Conservation (phyloP, 805 yeast genomes). For the Yamadazyma takamatsuzukensis region DNA sequence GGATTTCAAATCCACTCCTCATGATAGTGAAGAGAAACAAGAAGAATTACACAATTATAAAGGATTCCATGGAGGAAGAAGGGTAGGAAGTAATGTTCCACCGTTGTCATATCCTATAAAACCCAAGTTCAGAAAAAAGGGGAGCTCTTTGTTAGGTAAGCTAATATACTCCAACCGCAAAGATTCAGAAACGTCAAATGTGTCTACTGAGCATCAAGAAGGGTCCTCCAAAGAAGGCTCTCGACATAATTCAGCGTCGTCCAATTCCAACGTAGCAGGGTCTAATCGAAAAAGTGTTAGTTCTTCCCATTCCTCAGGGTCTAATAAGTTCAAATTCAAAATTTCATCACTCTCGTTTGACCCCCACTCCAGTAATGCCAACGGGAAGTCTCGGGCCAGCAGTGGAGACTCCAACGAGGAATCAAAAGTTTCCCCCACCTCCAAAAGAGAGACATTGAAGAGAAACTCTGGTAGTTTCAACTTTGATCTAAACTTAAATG, state of each 20-base stretch:
- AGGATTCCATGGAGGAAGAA: conserved; percentile 38
- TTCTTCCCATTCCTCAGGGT: conserved; percentile 15
- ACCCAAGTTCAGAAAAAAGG: conserved; percentile 40
- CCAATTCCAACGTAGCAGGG: neutral
- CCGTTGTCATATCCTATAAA: conserved; percentile 49
- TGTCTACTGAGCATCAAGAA: neutral
- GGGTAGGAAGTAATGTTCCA: conserved; percentile 35
- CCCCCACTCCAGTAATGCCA: conserved; percentile 7
- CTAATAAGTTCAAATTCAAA: conserved; percentile 32
- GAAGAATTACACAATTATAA: conserved; percentile 22
- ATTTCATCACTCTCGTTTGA: conserved; percentile 33
- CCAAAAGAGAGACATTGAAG: conserved; percentile 1
- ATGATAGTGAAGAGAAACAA: neutral
- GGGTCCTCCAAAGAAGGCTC: neutral
- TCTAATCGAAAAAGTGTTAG: conserved; percentile 15
- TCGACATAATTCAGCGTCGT: conserved; percentile 4
- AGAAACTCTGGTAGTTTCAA: conserved; percentile 3
- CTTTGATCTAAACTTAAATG: conserved; percentile 6
- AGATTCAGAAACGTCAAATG: conserved; percentile 19
- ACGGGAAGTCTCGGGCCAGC: conserved; percentile 3
- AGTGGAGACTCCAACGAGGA: conserved; percentile 6
- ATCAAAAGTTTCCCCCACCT: conserved; percentile 2
- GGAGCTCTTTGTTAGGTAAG: conserved; percentile 35
- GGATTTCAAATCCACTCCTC: neutral
- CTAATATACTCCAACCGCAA: conserved; percentile 33